Conservation (phyloP, 2,329 filamentous ascomycete species). For the Nemania serpens region DNA sequence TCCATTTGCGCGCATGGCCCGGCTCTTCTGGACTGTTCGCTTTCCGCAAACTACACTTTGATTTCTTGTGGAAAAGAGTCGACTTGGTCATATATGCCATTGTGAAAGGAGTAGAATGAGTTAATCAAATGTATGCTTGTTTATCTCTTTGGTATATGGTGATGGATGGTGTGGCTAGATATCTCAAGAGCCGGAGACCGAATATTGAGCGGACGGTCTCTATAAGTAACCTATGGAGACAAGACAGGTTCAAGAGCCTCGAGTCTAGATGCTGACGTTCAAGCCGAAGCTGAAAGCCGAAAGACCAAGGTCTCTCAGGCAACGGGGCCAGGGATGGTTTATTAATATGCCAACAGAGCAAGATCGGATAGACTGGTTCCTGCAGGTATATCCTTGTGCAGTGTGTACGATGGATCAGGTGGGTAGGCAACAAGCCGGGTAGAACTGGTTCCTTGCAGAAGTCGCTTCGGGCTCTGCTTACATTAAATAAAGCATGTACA, state of each 20-base stretch:
- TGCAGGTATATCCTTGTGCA: constrained; percentile 33
- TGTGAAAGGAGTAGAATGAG: constrained; percentile 6
- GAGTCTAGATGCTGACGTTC: neutral
- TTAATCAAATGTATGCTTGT: neutral
- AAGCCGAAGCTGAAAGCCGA: neutral
- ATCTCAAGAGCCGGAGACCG: constrained; percentile 17
- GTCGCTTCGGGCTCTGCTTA: neutral
- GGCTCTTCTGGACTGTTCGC: constrained; percentile 29
- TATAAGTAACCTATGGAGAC: neutral
- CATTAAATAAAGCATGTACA: constrained; percentile 28
- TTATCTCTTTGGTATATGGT: constrained; percentile 7
- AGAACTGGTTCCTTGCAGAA: constrained; percentile 28
- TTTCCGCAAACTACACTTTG: constrained; percentile 32
- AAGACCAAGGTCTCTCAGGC: neutral
- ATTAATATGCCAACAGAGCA: constrained; percentile 26
- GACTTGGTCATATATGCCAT: constrained; percentile 29
- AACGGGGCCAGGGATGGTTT: constrained; percentile 16
- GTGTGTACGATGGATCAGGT: constrained; percentile 19
- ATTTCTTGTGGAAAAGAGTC: constrained; percentile 39
- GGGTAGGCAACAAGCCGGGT: constrained; percentile 10
- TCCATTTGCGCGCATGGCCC: constrained; percentile 35
- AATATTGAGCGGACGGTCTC: neutral
- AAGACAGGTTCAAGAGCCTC: neutral
- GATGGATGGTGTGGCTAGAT: constrained; percentile 9
- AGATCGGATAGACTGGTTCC: constrained; percentile 32